phyloP scores from a whole-genome alignment of 2,329 filamentous ascomycete species.

The Clonostachys rhizophaga region DNA sequence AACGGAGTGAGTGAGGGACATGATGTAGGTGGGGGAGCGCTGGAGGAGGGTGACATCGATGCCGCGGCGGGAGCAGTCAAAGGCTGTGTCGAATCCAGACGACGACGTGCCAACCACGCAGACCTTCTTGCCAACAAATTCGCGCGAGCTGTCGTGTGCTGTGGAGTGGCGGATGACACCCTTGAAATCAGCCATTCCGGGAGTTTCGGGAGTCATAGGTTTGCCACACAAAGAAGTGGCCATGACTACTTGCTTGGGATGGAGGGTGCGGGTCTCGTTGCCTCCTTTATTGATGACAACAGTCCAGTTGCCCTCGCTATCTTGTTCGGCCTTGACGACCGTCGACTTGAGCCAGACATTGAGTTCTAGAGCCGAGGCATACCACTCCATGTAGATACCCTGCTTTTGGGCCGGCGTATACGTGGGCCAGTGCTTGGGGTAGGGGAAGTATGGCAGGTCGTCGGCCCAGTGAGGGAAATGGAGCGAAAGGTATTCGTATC shows the following conservation, averaged over 20 bases:
- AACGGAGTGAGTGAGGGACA: conserved; percentile 20
- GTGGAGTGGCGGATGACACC: conserved; percentile 61
- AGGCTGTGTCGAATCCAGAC: conserved; percentile 64
- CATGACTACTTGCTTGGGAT: conserved; percentile 60
- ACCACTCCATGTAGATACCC: conserved; percentile 63
- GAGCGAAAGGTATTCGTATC: conserved; percentile 61
- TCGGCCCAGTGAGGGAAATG: conserved; percentile 63
- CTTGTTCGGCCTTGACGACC: conserved; percentile 6
- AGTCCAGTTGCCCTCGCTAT: conserved; percentile 45
- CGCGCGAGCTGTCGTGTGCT: conserved; percentile 48
- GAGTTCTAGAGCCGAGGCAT: conserved; percentile 60
- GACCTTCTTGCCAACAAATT: conserved; percentile 50
- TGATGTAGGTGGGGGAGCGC: conserved; percentile 32
- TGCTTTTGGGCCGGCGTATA: conserved; percentile 71
- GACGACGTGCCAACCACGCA: conserved; percentile 66
- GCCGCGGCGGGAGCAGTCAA: conserved; percentile 63
- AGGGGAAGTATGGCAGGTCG: conserved; percentile 59
- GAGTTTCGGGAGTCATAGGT: conserved; percentile 54
- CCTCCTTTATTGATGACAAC: conserved; percentile 29
- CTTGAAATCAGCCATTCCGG: conserved; percentile 51
- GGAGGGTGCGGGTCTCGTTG: conserved; percentile 31
- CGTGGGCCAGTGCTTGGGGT: conserved; percentile 61
- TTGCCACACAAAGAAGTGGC: conserved; percentile 66
- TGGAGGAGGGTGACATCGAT: conserved; percentile 67
- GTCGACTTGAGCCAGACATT: conserved; percentile 53